Percentiles rank a stretch among this genome's conserved stretches.
Evolutionary conservation across 805 yeast species (phyloP).

Genomic region (Kockiozyma suomiensis): DNA sequence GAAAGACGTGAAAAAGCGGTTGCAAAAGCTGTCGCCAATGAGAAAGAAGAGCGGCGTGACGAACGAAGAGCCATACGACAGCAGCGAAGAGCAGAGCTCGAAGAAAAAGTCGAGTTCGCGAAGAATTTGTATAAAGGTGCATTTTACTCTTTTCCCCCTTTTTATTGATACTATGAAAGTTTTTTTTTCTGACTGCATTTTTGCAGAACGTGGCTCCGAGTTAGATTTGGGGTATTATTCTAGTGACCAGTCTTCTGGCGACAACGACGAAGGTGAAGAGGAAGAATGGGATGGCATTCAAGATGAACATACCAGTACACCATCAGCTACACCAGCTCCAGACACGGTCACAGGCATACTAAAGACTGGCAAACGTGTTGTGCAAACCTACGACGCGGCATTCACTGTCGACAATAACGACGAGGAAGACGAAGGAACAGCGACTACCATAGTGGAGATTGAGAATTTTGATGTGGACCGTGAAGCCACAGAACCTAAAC

Average conservation of each 20-base stretch:
- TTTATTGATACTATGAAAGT: not conserved
- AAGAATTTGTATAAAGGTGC: constrained; percentile 42
- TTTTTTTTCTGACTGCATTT: not conserved
- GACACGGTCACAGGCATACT: constrained; percentile 44
- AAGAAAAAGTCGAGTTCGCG: constrained; percentile 63
- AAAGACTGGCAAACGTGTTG: constrained; percentile 13
- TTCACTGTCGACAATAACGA: constrained; percentile 49
- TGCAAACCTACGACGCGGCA: constrained; percentile 10
- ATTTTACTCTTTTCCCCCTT: not conserved
- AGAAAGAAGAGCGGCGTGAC: constrained; percentile 67
- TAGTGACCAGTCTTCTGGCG: constrained; percentile 8
- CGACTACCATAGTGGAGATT: constrained; percentile 67
- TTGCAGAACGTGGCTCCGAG: constrained; percentile 4
- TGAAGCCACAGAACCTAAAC: not conserved
- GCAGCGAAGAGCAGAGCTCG: constrained; percentile 67
- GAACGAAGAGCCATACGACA: constrained; percentile 70
- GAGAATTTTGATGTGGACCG: constrained; percentile 46
- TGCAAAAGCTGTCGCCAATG: constrained; percentile 74
- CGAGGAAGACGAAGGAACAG: constrained; percentile 44
- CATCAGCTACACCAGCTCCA: constrained; percentile 41
- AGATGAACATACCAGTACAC: not conserved
- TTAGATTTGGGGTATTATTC: constrained; percentile 2
- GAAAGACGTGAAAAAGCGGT: constrained; percentile 86
- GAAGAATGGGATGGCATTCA: constrained; percentile 30
- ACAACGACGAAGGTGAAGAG: not conserved